Evolutionary conservation across 2,329 filamentous ascomycete genomes (phyloP), one percentile per base, ranked within the genome.

Genomic region (Keithomyces neogunnii): DNA sequence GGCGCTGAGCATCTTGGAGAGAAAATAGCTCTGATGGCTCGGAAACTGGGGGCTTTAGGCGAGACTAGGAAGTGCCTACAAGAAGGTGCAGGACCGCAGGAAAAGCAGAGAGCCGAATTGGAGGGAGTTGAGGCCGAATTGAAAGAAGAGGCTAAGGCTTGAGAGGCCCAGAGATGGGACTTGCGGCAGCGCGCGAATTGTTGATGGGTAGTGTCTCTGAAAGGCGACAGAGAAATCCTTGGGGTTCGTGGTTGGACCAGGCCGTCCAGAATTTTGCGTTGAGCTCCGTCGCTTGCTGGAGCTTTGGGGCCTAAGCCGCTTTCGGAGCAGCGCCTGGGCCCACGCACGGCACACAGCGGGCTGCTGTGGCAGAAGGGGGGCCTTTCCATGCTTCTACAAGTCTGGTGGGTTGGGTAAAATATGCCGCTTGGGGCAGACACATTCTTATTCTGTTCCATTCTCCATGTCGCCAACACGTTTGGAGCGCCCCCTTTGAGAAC

Each of bases 1-100:
- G 61, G 80, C 78, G 68, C 78, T 76, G 71, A 84, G 77, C 81
- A 85, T 85, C 52, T 57, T 65, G 59, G 55, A 53, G 13, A 60
- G 45, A 65, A 59, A 60, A 64, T 61, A 53, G 61, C 60, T 63
- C 63, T 61, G 56, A 31, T 29, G 45, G 60, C 45, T 47, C 52
- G 49, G 39, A 48, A 53, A 46, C 50, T 45, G 49, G 38, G 51
- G 54, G 11, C 40, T 44, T 8, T 42, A 19, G 45, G 56, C 56
- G 55, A 50, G 45, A 55, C 53, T 61, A 53, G 58, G 58, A 57
- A 51, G 43, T 33, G 44, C 38, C 46, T 5, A 40, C 28, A 42
- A 33, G 11, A 47, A 31, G 35, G 31, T 45, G 32, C 29, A 32
- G 47, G 38, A 32, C 48, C 11, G 38, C 31, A 36, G 45, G 29